phyloP scores from a whole-genome alignment of 2,329 filamentous ascomycete species.

The Epichloe brachyelytri region DNA sequence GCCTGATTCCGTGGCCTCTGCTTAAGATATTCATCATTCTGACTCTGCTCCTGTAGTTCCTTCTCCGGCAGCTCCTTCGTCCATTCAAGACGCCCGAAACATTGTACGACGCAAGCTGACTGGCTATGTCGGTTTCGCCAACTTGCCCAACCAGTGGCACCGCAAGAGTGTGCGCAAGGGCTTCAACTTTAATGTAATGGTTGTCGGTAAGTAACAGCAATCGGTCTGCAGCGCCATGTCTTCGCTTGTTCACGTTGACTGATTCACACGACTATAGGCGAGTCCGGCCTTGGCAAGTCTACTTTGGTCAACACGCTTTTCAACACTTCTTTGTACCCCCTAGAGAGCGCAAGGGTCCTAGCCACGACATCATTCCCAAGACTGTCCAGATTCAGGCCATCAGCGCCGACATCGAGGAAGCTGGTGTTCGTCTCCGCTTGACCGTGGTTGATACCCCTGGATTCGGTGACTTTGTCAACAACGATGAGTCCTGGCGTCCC shows the following conservation, averaged over 20 bases:
- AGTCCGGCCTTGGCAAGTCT: conserved; percentile 98
- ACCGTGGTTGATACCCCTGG: conserved; percentile 97
- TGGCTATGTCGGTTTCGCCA: conserved; percentile 96
- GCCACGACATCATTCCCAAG: conserved; percentile 97
- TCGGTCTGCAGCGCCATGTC: neutral
- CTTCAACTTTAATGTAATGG: conserved; percentile 99
- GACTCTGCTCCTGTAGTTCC: conserved; percentile 20
- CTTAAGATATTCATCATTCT: conserved; percentile 23
- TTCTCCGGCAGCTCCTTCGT: conserved; percentile 21
- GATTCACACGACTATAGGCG: conserved; percentile 47
- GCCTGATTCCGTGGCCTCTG: conserved; percentile 15
- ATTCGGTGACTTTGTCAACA: conserved; percentile 99
- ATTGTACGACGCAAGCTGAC: conserved; percentile 97
- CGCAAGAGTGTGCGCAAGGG: conserved; percentile 99
- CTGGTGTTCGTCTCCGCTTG: conserved; percentile 86
- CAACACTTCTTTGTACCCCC: conserved; percentile 98
- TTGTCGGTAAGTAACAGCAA: conserved; percentile 68
- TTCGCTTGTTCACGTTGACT: neutral
- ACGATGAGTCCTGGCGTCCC: conserved; percentile 97
- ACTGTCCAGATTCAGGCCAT: conserved; percentile 91
- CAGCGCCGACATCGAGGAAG: conserved; percentile 95
- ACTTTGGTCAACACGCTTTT: conserved; percentile 98
- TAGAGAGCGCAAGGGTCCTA: conserved; percentile 95
- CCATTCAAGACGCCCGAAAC: conserved; percentile 67
- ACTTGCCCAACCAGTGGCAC: conserved; percentile 99